Percentiles rank a stretch among this genome's conserved stretches.
Conservation (phyloP, 441 rosid genomes). For the Croton laevigatus region DNA sequence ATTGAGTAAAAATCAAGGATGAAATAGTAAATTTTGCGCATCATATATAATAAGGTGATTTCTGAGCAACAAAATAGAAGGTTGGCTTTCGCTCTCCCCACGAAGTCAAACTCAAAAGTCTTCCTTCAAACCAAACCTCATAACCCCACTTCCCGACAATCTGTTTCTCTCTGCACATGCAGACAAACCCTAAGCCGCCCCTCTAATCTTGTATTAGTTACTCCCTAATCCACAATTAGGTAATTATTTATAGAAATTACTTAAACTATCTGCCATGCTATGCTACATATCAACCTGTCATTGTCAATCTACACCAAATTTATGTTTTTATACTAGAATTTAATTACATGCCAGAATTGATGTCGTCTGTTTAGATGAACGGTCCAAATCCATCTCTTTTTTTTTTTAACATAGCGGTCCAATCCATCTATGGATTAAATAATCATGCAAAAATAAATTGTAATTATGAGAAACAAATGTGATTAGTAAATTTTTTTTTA, state of each 20-base stretch:
- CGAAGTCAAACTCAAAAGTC: constrained; percentile 11
- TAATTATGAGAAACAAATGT: too few species aligned
- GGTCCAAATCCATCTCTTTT: too few species aligned
- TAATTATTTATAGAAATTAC: not conserved
- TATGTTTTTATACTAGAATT: too few species aligned
- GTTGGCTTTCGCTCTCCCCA: constrained; percentile 20
- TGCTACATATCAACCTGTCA: not conserved
- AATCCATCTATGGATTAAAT: too few species aligned
- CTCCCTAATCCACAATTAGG: not conserved
- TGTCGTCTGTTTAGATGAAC: too few species aligned
- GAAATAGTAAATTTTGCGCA: too few species aligned
- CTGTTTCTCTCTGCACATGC: constrained; percentile 16
- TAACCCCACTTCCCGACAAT: constrained; percentile 22
- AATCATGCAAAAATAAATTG: too few species aligned
- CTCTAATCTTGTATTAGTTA: not conserved
- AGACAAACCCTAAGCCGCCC: not conserved
- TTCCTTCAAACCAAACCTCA: constrained; percentile 11
- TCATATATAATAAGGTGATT: not conserved
- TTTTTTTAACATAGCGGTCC: too few species aligned
- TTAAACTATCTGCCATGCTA: not conserved
- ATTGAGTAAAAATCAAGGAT: too few species aligned
- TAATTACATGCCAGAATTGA: too few species aligned
- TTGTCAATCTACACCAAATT: not conserved
- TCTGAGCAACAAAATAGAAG: constrained; percentile 4
- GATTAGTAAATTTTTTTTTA: too few species aligned